These are phyloP conservation scores for Hibiscus syriacus DNA, from an alignment of 345 rosid genomes.

Conservation along the genomic window DNA sequence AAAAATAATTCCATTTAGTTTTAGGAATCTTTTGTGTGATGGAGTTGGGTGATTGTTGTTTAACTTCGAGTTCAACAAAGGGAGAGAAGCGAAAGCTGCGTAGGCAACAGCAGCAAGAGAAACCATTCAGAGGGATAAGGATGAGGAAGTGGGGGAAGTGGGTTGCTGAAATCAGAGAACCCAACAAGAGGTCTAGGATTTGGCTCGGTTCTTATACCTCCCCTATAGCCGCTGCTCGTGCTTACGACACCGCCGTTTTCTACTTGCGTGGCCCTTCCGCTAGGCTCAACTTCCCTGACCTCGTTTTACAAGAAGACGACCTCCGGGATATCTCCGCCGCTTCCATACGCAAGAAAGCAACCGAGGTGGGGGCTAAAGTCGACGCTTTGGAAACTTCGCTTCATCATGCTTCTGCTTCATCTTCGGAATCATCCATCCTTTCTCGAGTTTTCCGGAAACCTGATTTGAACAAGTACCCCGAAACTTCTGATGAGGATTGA, in stretches of 20 bases:
- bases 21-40: background rate
- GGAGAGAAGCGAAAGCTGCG: slow-evolving; percentile 23
- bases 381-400: slow-evolving; percentile 31
- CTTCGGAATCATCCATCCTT: slow-evolving; percentile 19
- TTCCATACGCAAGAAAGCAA: too few species aligned
- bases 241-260: too few species aligned
- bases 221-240: background rate
- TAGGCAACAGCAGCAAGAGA: slow-evolving; percentile 23
- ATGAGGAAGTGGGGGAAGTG: too few species aligned
- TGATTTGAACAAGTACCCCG: slow-evolving; percentile 32
- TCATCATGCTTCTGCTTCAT: slow-evolving; percentile 2
- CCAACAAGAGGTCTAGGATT: too few species aligned
- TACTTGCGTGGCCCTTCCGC: too few species aligned
- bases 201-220: slow-evolving; percentile 62
- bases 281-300: too few species aligned
- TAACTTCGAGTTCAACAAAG: slow-evolving; percentile 6
- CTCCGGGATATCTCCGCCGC: too few species aligned
- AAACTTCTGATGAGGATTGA: slow-evolving; percentile 36
- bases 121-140: too few species aligned
- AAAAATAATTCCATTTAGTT: background rate
- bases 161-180: too few species aligned
- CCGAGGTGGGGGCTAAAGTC: too few species aligned
- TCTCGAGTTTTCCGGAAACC: too few species aligned
- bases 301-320: too few species aligned
- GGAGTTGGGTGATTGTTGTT: slow-evolving; percentile 20